Percentiles rank a stretch among this genome's conserved stretches.
These are phyloP conservation scores for Verticillium tricorpus DNA, from an alignment of 2,329 filamentous ascomycete species.

Conservation along the genomic window DNA sequence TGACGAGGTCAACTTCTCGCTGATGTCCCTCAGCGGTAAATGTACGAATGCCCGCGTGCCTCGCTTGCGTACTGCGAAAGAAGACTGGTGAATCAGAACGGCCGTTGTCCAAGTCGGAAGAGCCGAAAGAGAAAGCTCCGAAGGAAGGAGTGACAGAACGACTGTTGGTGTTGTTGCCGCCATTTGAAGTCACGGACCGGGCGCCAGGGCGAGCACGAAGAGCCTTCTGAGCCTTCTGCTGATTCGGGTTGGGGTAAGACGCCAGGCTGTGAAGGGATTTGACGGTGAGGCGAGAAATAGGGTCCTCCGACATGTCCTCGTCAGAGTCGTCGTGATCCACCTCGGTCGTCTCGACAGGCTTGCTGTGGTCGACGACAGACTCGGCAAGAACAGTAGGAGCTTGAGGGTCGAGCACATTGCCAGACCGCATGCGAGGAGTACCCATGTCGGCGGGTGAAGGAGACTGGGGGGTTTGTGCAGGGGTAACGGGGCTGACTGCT, in stretches of 20 bases:
- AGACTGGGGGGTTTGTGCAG: not conserved
- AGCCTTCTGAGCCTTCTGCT: slow-evolving; percentile 44
- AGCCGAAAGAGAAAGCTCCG: not conserved
- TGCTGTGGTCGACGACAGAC: slow-evolving; percentile 17
- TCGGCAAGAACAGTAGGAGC: slow-evolving; percentile 9
- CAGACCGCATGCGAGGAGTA: slow-evolving; percentile 21
- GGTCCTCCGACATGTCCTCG: slow-evolving; percentile 15
- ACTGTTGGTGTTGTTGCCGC: slow-evolving; percentile 11
- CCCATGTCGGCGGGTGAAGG: slow-evolving; percentile 8
- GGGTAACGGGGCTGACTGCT: slow-evolving; percentile 35
- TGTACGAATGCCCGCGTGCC: not conserved
- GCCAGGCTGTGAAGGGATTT: slow-evolving; percentile 50
- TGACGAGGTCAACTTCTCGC: not conserved
- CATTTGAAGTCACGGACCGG: slow-evolving; percentile 11
- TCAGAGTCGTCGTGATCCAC: slow-evolving; percentile 15
- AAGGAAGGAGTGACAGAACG: slow-evolving; percentile 8
- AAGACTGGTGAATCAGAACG: slow-evolving; percentile 3
- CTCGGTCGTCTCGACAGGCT: slow-evolving; percentile 15
- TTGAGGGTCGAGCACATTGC: slow-evolving; percentile 15
- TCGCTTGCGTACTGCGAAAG: not conserved
- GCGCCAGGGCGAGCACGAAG: slow-evolving; percentile 21
- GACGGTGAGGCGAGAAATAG: slow-evolving; percentile 34
- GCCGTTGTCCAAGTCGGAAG: not conserved
- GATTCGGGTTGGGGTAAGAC: slow-evolving; percentile 51
- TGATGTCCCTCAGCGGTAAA: not conserved